These are phyloP conservation scores for Melastoma candidum DNA, from an alignment of 441 rosid genomes.

Conservation along the genomic window DNA sequence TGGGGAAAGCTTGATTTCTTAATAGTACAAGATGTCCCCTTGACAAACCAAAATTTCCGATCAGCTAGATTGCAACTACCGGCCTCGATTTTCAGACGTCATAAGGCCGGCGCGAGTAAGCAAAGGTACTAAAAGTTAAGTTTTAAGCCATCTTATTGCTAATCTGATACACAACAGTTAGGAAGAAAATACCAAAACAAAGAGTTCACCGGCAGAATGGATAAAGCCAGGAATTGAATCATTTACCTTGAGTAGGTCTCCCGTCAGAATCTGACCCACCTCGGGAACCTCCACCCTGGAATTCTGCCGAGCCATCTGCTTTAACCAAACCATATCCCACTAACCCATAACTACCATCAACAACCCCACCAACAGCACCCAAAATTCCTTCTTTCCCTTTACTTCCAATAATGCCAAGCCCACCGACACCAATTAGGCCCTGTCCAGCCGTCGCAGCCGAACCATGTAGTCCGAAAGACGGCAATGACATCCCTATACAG, in stretches of 20 bases:
- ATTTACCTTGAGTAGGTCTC: constrained; percentile 48
- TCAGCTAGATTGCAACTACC: no score
- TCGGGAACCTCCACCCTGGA: constrained; percentile 51
- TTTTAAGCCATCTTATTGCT: no score
- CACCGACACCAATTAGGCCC: constrained; percentile 23
- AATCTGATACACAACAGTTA: no score
- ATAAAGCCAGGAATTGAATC: not conserved
- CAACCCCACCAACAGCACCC: constrained; percentile 23
- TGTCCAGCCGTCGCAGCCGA: constrained; percentile 18
- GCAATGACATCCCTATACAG: not conserved
- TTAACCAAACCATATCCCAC: constrained; percentile 10
- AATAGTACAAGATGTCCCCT: no score
- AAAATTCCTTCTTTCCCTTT: constrained; percentile 15
- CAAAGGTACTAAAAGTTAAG: no score
- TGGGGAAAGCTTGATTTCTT: no score
- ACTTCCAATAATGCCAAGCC: constrained; percentile 11
- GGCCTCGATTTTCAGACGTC: no score
- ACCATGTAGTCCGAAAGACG: no score
- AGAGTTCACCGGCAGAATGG: not conserved
- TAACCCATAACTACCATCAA: constrained; percentile 12
- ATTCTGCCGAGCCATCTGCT: constrained; percentile 45
- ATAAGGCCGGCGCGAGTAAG: no score
- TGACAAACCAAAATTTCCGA: no score
- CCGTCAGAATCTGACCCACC: constrained; percentile 49
- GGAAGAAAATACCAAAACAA: not conserved